Percentiles rank a stretch among this genome's conserved stretches.
Conservation (phyloP, 1,284 basidiomycete species). For the Marasmius oreades region DNA sequence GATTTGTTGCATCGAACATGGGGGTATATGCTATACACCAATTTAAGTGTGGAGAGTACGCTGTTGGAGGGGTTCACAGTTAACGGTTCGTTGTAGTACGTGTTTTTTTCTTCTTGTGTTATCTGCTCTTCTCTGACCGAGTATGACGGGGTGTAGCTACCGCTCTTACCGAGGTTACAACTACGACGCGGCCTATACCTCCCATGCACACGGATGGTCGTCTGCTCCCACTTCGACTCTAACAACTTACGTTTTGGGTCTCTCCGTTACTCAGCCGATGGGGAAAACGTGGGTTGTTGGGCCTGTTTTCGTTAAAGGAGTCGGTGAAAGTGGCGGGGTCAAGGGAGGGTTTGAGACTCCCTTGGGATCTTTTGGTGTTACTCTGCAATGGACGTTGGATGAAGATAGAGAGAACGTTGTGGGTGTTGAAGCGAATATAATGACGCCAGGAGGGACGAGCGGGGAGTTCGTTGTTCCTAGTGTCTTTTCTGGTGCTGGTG, state of each 20-base stretch:
- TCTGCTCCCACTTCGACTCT: slow-evolving; percentile 26
- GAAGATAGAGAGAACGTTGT: not conserved
- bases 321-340: slow-evolving; percentile 27
- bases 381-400: slow-evolving; percentile 26
- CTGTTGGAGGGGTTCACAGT: slow-evolving; percentile 46
- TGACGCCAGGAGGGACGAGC: slow-evolving; percentile 14
- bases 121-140: not conserved
- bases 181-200: slow-evolving; percentile 40
- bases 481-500: not conserved
- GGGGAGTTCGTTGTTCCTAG: slow-evolving; percentile 11
- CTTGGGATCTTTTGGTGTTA: slow-evolving; percentile 39
- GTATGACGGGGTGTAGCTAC: slow-evolving; percentile 32
- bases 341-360: slow-evolving; percentile 44
- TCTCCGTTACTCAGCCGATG: slow-evolving; percentile 20
- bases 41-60: slow-evolving; percentile 42
- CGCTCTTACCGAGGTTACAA: slow-evolving; percentile 41
- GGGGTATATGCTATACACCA: slow-evolving; percentile 47
- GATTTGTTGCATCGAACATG: slow-evolving; percentile 42
- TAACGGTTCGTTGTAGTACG: slow-evolving; percentile 41
- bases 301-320: slow-evolving; percentile 25
- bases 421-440: slow-evolving; percentile 8
- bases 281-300: slow-evolving; percentile 33
- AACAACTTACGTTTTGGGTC: slow-evolving; percentile 25
- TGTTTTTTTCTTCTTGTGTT: slow-evolving; percentile 5
- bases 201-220: slow-evolving; percentile 24